phyloP scores from a whole-genome alignment of 2,329 filamentous ascomycete genomes.

The Fusarium humuli region DNA sequence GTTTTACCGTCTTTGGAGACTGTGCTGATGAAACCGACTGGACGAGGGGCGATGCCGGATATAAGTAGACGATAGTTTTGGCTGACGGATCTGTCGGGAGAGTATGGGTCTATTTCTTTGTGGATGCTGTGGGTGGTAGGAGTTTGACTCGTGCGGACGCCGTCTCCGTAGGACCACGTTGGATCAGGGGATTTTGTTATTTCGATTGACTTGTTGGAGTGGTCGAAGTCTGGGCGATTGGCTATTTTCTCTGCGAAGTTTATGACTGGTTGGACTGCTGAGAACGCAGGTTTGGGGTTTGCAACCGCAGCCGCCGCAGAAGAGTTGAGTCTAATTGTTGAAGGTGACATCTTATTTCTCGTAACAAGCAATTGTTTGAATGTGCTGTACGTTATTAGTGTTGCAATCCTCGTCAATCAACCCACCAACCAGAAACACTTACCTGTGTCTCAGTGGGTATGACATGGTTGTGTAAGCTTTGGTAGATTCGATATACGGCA shows the following conservation, averaged over 20 bases:
- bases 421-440: not conserved
- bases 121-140: constrained; percentile 56
- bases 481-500: not conserved
- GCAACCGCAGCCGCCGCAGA: constrained; percentile 6
- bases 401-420: too few relatives aligned
- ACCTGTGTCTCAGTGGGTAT: not conserved
- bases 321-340: constrained; percentile 21
- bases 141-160: constrained; percentile 41
- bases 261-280: constrained; percentile 39
- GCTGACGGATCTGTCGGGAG: constrained; percentile 71
- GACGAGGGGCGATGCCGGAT: constrained; percentile 80
- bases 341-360: not conserved
- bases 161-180: constrained; percentile 60
- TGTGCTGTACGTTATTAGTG: too few relatives aligned
- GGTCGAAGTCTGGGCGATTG: constrained; percentile 43
- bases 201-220: constrained; percentile 33
- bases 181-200: constrained; percentile 55
- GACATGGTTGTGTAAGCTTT: not conserved
- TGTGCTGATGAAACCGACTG: constrained; percentile 72
- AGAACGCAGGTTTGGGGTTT: constrained; percentile 34
- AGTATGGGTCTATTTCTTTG: constrained; percentile 82
- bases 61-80: constrained; percentile 91
- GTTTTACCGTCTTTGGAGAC: constrained; percentile 66
- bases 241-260: constrained; percentile 44
- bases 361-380: too few relatives aligned